Evolutionary conservation across 768 basidiomycete genomes (phyloP), one percentile per base, ranked within the genome.

Genomic region (Mycena pura): DNA sequence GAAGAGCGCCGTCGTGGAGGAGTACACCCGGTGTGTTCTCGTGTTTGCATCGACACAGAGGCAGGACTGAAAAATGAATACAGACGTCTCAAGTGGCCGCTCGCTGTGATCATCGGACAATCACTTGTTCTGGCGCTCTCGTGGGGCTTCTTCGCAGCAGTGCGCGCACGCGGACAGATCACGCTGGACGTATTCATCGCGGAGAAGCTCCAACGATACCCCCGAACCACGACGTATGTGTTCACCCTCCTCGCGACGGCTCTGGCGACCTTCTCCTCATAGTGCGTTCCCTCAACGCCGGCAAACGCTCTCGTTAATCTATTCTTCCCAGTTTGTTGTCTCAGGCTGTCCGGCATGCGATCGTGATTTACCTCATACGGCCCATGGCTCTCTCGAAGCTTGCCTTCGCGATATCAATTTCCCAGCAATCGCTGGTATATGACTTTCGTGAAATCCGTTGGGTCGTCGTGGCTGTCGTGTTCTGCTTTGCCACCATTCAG

Each of bases 151-250:
- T 28, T 56, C 9, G 32, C n/a, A 1, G 41, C 6, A 2, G 44
- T 47, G 2, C 54, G 54, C 32, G 54, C 19, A 17, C 44, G 44
- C 7, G 54, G 44, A 17, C 54, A 47, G 22, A 54, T 60, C 43
- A 29, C 51, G 15, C n/a, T 54, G 10, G n/a, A n/a, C n/a, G n/a
- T n/a, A n/a, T n/a, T n/a, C n/a, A n/a, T 46, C 28, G 45, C 45
- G 17, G 45, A 46, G 15, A 19, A 8, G 2, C 4, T 46, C 4
- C 27, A n/a, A 13, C 27, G 3, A 7, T 5, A 50, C 39, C 57
- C 57, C 3, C 57, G 32, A 34, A 11, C 28, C n/a, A 27, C 8
- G 22, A 58, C 57, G 2, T 58, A 58, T 27, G 28, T 48, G 2
- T 11, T 50, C 24, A 58, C 57, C 2, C 14, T 46, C 10, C n/a